Percentiles rank a stretch among this genome's conserved stretches.
These are phyloP conservation scores for Thelonectria blattea DNA, from an alignment of 2,329 filamentous ascomycete species.

Conservation along the genomic window DNA sequence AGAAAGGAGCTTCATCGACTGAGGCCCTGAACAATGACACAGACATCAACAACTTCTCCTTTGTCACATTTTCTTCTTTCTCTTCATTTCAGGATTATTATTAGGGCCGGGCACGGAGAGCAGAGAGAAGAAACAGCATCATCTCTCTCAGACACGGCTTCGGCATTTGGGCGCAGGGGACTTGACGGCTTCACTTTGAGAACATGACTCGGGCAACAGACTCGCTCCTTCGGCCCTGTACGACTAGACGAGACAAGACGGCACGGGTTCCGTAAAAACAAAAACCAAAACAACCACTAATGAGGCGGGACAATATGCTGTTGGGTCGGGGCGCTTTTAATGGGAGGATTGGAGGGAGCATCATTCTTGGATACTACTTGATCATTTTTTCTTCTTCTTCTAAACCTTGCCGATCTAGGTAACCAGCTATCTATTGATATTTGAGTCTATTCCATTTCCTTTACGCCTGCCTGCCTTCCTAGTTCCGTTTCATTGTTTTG, in stretches of 20 bases:
- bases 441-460: too few species aligned
- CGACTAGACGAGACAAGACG: background rate
- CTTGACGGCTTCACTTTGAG: background rate
- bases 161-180: background rate
- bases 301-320: too few species aligned
- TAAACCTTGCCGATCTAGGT: too few species aligned
- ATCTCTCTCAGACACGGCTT: background rate
- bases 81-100: constrained; percentile 20
- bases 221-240: background rate
- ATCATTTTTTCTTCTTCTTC: too few species aligned
- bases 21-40: constrained; percentile 39
- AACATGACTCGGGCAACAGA: background rate
- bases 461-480: too few species aligned
- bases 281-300: too few species aligned
- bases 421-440: too few species aligned
- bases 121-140: background rate
- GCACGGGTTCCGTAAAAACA: too few species aligned
- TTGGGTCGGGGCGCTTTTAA: too few species aligned
- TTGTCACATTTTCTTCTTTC: background rate
- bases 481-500: background rate
- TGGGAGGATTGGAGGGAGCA: too few species aligned
- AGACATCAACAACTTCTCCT: background rate
- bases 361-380: too few species aligned
- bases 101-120: constrained; percentile 1
- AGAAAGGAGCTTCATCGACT: constrained; percentile 47